Percentiles rank a stretch among this genome's conserved stretches.
Conservation (phyloP, 164 flowering plant species). For the Kalanchoe fedtschenkoi region DNA sequence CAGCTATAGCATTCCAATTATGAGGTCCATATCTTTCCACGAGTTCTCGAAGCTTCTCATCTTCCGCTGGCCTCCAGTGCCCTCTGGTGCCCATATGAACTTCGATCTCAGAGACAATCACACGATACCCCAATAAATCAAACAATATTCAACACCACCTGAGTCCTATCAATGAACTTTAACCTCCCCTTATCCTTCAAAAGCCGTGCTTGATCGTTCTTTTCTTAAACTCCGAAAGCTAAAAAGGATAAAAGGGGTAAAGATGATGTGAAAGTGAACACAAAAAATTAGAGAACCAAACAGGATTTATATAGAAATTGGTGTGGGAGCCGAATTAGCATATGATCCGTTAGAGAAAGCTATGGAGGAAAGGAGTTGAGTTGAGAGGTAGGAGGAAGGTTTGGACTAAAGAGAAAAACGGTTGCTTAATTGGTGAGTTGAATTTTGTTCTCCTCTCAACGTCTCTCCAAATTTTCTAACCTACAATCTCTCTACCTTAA, state of each 20-base stretch:
- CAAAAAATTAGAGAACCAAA: conserved; percentile 17
- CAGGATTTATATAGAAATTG: conserved; percentile 37
- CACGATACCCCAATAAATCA: not conserved
- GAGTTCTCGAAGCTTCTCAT: conserved; percentile 53
- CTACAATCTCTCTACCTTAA: conserved; percentile 32
- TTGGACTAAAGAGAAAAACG: conserved; percentile 12
- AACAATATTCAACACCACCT: not conserved
- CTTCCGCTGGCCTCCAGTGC: conserved; percentile 80
- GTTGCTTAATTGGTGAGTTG: conserved; percentile 50
- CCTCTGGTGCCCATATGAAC: conserved; percentile 54
- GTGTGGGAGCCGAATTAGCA: not conserved
- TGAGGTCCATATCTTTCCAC: conserved; percentile 63
- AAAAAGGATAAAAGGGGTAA: too few species aligned
- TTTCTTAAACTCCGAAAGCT: not conserved
- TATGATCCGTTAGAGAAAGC: conserved; percentile 1
- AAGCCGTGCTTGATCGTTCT: not conserved
- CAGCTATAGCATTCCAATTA: conserved; percentile 77
- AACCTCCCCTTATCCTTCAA: not conserved
- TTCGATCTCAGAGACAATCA: not conserved
- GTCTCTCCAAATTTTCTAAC: conserved; percentile 56
- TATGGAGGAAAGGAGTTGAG: conserved; percentile 1
- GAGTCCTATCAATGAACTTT: not conserved
- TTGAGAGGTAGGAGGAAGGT: conserved; percentile 7
- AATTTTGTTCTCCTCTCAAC: conserved; percentile 67
- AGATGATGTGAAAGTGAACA: not conserved